Conservation (phyloP, 2,329 filamentous ascomycete genomes). For the Colletotrichum orchidophilum region DNA sequence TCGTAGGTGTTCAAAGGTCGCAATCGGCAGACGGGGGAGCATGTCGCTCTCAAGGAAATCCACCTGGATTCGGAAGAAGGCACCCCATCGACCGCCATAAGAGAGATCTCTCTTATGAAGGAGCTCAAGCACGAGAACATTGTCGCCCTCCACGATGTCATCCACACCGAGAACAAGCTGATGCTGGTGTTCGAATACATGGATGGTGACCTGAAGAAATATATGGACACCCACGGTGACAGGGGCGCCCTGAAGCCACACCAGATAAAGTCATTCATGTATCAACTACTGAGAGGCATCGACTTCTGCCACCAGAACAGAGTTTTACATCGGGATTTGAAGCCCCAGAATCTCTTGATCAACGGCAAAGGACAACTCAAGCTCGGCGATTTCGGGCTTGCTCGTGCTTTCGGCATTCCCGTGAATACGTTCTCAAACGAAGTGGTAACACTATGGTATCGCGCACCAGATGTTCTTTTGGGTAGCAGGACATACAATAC, state of each 20-base stretch:
- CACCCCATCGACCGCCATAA: constrained; percentile 95
- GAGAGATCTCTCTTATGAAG: constrained; percentile 99
- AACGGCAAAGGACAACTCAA: constrained; percentile 92
- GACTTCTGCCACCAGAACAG: constrained; percentile 98
- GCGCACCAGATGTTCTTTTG: constrained; percentile 92
- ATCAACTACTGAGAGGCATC: constrained; percentile 93
- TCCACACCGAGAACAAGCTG: constrained; percentile 99
- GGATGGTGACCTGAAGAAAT: constrained; percentile 98
- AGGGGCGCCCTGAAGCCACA: constrained; percentile 86
- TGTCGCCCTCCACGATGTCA: constrained; percentile 96
- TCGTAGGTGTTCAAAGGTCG: constrained; percentile 94
- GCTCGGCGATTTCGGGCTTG: constrained; percentile 93
- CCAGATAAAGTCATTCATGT: constrained; percentile 99
- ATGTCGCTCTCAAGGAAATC: constrained; percentile 97
- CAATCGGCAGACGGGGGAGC: constrained; percentile 95
- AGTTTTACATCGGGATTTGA: constrained; percentile 93
- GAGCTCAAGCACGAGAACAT: constrained; percentile 99
- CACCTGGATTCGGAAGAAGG: constrained; percentile 98
- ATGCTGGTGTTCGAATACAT: constrained; percentile 99
- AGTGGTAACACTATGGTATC: constrained; percentile 97
- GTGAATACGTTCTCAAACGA: constrained; percentile 99
- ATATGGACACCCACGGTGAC: constrained; percentile 95
- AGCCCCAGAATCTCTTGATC: constrained; percentile 96
- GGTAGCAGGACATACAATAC: constrained; percentile 98
- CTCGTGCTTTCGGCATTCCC: constrained; percentile 93